Evolutionary conservation across 352 stramenopile genomes (phyloP), one percentile per base, ranked within the genome.

Genomic region (Aphanomyces stellatus): DNA sequence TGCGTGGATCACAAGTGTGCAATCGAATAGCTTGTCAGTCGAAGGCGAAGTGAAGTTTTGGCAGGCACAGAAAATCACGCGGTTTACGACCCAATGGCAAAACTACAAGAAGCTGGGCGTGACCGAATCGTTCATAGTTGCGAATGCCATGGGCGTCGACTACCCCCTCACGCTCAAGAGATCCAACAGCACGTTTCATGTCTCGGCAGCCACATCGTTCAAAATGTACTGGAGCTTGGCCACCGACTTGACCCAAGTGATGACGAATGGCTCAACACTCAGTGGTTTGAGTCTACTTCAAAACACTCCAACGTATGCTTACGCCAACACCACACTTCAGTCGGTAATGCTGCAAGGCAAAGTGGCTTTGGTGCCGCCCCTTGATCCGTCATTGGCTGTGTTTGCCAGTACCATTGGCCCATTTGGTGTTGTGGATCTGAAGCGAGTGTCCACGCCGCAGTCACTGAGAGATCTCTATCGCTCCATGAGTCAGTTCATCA

Each of bases 391-490:
- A n/a, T n/a, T n/a, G n/a, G n/a, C n/a, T n/a, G n/a, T n/a, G n/a
- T n/a, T n/a, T n/a, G n/a, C n/a, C n/a, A n/a, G n/a, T n/a, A n/a
- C n/a, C n/a, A n/a, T 63, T 8, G 28, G 55, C 17, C 55, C 55
- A 3, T 63, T 63, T n/a, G 31, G 31, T 11, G 17, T 8, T 11
- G 31, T 63, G n/a, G 55, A 63, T 25, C 46, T 63, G 55, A 63
- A 43, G 22, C 31, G 31, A 24, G 55, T 63, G 22, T 6, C 41
- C 15, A 49, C 28, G 17, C 55, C 55, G 3, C 15, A 27, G 33
- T 49, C 55, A 1, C 30, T 63, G 41, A 27, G 25, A 17, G n/a
- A n/a, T 6, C 8, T 63, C 28, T 63, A 63, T 25, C 35, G 27
- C 13, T 22, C 28, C 35, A 10, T 41, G 8, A 63, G 22, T 5